Evolutionary conservation across 1,284 basidiomycete genomes (phyloP), one percentile per base, ranked within the genome.

Genomic region (Takashimella tepidaria): DNA sequence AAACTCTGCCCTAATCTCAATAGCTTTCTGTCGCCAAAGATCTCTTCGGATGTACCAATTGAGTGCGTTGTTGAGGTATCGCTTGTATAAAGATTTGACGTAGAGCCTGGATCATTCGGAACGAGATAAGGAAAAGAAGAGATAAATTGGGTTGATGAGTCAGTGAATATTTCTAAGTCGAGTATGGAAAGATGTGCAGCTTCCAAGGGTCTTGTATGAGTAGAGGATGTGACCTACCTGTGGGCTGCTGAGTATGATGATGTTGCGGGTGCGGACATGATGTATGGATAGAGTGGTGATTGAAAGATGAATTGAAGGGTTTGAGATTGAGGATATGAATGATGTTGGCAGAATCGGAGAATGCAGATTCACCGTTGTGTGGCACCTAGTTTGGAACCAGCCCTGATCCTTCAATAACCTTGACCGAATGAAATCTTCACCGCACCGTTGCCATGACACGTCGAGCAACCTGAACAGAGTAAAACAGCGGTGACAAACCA

Each of bases 1-100:
- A 73, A 97, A 97, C 74, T 92, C 85, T 59, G 92, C 91, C 57
- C 92, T 80, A 65, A 96, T 90, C 73, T 86, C 79, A 63, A 92
- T 77, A 4, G 92, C 92, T 68, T 86, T 81, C 61, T 81, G 81
- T 59, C 92, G 82, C 90, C 90, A 96, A 5, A 90, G 68, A 68
- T 92, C 88, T 59, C 92, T 80, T 55, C 86, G 81, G 63, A 95
- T 81, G 54, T 84, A 84, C 92, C 92, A 97, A 77, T 97, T 85
- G 54, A 92, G 79, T 55, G 87, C 82, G 74, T 95, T 92, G 64
- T 81, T 86, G 56, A 96, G 82, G 70, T 84, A 84, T 47, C 92
- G 85, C 69, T 84, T 86, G 80, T 96, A 97, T 12, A 97, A 83
- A 23, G 87, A 89, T 78, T 92, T 89, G 77, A 97, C 90, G 74